These are phyloP conservation scores for Leccinum truebloodii DNA, from an alignment of 768 basidiomycete species.

Conservation along the genomic window DNA sequence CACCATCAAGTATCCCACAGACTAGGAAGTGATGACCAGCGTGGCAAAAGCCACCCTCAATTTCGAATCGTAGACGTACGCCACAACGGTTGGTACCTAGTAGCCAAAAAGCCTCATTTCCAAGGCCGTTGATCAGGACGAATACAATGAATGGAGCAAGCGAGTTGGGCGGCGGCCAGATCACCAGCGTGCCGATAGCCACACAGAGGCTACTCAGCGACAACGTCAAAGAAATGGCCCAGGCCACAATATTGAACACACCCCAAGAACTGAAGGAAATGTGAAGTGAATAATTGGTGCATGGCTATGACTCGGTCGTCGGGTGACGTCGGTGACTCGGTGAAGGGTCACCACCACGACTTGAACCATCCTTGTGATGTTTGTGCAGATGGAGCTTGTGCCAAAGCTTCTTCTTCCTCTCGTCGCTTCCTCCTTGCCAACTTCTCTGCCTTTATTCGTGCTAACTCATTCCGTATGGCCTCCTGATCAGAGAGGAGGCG, in stretches of 20 bases:
- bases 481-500: conserved; percentile 65
- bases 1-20: conserved; percentile 15
- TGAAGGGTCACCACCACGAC: conserved; percentile 24
- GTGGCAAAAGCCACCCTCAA: conserved; percentile 32
- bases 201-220: conserved; percentile 31
- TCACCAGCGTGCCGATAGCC: conserved; percentile 32
- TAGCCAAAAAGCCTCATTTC: conserved; percentile 37
- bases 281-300: conserved; percentile 15
- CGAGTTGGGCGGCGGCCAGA: conserved; percentile 31
- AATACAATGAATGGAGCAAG: conserved; percentile 27
- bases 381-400: conserved; percentile 16
- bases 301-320: not conserved
- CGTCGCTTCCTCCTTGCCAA: conserved; percentile 45
- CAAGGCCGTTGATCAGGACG: conserved; percentile 29
- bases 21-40: conserved; percentile 37
- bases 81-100: conserved; percentile 33
- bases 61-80: conserved; percentile 31
- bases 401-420: conserved; percentile 37
- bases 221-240: conserved; percentile 28
- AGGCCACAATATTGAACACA: conserved; percentile 24
- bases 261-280: conserved; percentile 12
- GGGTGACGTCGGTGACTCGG: not conserved
- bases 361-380: conserved; percentile 29
- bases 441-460: conserved; percentile 67
- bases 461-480: conserved; percentile 63